Evolutionary conservation across 1,284 basidiomycete genomes (phyloP), one percentile per base, ranked within the genome.

Genomic region (Cryptococcus sp.): DNA sequence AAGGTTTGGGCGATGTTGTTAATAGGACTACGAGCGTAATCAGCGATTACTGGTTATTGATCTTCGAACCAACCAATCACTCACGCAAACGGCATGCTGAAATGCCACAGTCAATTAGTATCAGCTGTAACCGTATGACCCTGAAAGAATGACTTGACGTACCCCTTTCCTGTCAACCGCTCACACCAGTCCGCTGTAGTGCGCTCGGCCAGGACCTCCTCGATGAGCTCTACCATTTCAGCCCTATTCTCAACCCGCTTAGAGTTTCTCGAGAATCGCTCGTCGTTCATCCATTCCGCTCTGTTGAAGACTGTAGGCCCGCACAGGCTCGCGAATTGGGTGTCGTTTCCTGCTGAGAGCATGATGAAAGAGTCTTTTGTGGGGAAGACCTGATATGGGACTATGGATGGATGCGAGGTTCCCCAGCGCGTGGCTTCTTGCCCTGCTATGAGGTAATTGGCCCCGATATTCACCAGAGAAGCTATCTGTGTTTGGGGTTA

Each of bases 321-420:
- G 65, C 77, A 68, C 25, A 74, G 69, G 50, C 76, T 63, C 16
- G 51, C 43, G 58, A 71, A 96, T 86, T 95, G 92, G 64, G 85
- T 87, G 71, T 95, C 87, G 78, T 95, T 96, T 1, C 92, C 93
- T 2, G 91, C 93, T 47, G 92, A 93, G 55, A 97, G 86, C 92
- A 96, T 95, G 60, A 96, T 79, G 73, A 86, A 93, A n/a, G 90
- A 89, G 72, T 93, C 87, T 70, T 86, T 84, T 73, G 92, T 94
- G 0, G 88, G 85, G 75, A 97, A 93, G 7, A 90, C 91, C 76
- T 94, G 89, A 78, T 94, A 95, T 0, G 92, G 92, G 2, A 93
- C 92, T 67, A 94, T 88, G 10, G 89, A 91, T 15, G 91, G 72
- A 74, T 98, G 94, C 1, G 90, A 85, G 30, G 94, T 97, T 23